Conservation (phyloP, 805 yeast genomes). For the Blastobotrys robertii region DNA sequence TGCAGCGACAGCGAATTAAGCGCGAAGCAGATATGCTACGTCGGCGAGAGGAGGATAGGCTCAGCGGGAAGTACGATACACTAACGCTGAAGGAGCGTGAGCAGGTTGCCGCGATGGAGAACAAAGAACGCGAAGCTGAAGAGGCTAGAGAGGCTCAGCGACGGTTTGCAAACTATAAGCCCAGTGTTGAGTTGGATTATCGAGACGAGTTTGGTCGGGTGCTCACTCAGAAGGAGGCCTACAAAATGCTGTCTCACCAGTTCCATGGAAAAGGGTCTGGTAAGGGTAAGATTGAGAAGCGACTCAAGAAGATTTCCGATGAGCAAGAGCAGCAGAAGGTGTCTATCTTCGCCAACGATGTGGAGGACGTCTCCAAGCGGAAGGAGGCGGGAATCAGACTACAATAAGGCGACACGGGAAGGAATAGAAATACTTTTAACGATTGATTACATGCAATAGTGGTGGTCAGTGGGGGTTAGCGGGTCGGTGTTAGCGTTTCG, state of each 20-base stretch:
- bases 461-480: too few species aligned
- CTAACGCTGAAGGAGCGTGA: conserved; percentile 26
- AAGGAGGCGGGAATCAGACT: neutral
- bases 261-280: conserved; percentile 54
- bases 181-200: conserved; percentile 42
- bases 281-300: conserved; percentile 27
- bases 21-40: conserved; percentile 18
- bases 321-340: conserved; percentile 16
- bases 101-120: conserved; percentile 24
- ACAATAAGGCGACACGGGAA: neutral
- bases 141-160: conserved; percentile 23
- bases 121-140: conserved; percentile 21
- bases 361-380: neutral
- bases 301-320: conserved; percentile 22
- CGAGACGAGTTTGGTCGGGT: conserved; percentile 54
- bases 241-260: conserved; percentile 62
- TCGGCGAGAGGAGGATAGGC: conserved; percentile 16
- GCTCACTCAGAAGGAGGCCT: conserved; percentile 60
- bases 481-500: too few species aligned
- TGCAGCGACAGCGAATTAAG: conserved; percentile 11
- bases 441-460: neutral
- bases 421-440: neutral
- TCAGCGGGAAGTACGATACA: conserved; percentile 17
- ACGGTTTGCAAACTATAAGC: conserved; percentile 32
- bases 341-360: conserved; percentile 10